Base-by-base conservation (phyloP, 805 yeast genomes). In the Candida gorgasii region DNA sequence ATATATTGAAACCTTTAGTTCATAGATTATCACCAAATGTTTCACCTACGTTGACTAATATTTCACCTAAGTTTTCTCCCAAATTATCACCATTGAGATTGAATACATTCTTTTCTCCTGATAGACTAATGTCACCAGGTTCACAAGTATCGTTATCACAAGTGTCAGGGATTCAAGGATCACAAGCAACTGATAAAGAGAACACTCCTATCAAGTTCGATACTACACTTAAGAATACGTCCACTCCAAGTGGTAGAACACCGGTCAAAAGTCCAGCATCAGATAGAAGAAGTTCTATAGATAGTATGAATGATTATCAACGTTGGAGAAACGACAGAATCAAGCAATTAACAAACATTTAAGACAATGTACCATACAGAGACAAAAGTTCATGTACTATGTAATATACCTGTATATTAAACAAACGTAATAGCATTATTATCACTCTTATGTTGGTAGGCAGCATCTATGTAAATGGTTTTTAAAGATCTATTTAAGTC, bases 261-360 rank as follows among this genome's bases (percentile, higher is more conserved):
- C 36, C 27, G 20, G 36, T 46, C 47, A n/a, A 44, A 46, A 7
- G 8, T 9, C 46, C 49, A 20, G 36, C 47, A 5, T 40, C 45
- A 33, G 45, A 32, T n/a, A 29, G 48, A 27, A 40, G 39, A 9
- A 39, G 43, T 14, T 55, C 63, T 26, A 48, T 61, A 24, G 71
- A 69, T 27, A 64, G 73, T 2, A 70, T 70, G 4, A 73, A 66
- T 30, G 75, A 70, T 23, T 70, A 67, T 47, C 61, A 60, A 43
- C 51, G 46, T 7, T 70, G 76, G 76, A 55, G 72, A 37, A 61
- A 61, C 16, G 73, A 67, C 43, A 53, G 58, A 37, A 65, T 70
- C 33, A 53, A 44, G 31, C 59, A 61, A 49, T 23, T 35, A 30
- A 33, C 7, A 17, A 12, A 32, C 13, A 17, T 8, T 8, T 8